Evolutionary conservation across 2,329 filamentous ascomycete genomes (phyloP), one percentile per base, ranked within the genome.

Genomic region (Beauveria sp.): DNA sequence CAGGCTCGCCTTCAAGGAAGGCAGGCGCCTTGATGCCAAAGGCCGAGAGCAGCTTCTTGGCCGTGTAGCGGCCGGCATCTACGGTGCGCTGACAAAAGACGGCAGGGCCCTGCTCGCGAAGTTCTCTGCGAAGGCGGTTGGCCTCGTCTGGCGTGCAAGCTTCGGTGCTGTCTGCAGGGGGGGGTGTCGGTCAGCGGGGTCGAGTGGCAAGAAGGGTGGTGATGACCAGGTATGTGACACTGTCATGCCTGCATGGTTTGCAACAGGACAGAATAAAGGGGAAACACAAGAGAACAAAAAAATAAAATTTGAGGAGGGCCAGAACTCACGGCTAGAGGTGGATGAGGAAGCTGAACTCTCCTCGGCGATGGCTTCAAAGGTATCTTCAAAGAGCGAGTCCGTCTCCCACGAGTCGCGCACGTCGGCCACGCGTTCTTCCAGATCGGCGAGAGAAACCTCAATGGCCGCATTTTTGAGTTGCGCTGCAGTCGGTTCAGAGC

Each of bases 41-140:
- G 16, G 91, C 93, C 9, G 90, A 92, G 70, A 93, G 86, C 34
- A 97, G 80, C 74, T 91, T 93, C 75, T 89, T 91, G 60, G 89
- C 89, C 22, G 88, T 87, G 71, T 95, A 86, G 57, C 79, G 80
- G 38, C 86, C 86, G 58, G 81, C 81, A 65, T 86, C 84, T 56
- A 96, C 79, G 38, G 88, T 92, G 67, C 86, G 81, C 67, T 85
- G 79, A 70, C 90, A 86, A 72, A 97, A 96, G 63, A 87, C 82
- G 63, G 85, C 82, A 24, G 90, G 89, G n/a, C 93, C 93, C 64
- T 92, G 79, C 58, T 85, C 80, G 70, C 89, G 89, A 63, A 96
- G 80, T 65, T 89, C 82, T 67, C 87, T 82, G 66, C 89, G 86
- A 70, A 87, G 89, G 20, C 79, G 78, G 63, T 82, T 77, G 28